phyloP scores from a whole-genome alignment of 768 basidiomycete species.

The Hemileccinum rubropunctum region DNA sequence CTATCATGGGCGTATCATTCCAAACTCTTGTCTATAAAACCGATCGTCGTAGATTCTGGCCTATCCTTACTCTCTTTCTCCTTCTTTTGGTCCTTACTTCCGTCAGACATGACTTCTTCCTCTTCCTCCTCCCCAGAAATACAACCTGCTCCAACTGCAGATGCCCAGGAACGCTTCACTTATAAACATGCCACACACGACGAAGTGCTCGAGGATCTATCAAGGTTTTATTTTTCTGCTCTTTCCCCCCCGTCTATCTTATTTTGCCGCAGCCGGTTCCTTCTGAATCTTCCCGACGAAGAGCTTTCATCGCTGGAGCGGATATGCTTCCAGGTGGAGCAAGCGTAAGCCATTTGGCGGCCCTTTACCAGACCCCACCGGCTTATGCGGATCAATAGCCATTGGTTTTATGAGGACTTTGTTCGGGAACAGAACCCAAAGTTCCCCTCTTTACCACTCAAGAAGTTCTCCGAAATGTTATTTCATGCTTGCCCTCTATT shows the following conservation, averaged over 20 bases:
- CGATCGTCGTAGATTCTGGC: constrained; percentile 29
- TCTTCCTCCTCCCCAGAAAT: constrained; percentile 80
- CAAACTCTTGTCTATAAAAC: constrained; percentile 31
- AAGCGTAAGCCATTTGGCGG: constrained; percentile 68
- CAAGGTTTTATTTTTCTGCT: constrained; percentile 55
- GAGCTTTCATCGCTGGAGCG: constrained; percentile 90
- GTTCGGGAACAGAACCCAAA: constrained; percentile 87
- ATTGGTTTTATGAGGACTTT: constrained; percentile 99
- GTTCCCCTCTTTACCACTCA: constrained; percentile 84
- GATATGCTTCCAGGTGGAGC: constrained; percentile 98
- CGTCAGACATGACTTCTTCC: constrained; percentile 63
- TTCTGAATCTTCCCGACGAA: constrained; percentile 92
- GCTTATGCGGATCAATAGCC: constrained; percentile 46
- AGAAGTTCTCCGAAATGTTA: constrained; percentile 90
- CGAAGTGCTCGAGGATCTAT: constrained; percentile 88
- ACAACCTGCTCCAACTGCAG: constrained; percentile 42
- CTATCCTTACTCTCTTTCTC: constrained; percentile 29
- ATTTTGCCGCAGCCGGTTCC: constrained; percentile 70
- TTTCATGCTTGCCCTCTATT: constrained; percentile 84
- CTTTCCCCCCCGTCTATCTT: constrained; percentile 10
- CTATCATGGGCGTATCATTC: constrained; percentile 26
- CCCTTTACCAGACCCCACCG: constrained; percentile 8
- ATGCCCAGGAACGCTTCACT: constrained; percentile 40
- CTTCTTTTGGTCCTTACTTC: constrained; percentile 26
- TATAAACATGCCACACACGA: constrained; percentile 78